phyloP scores from a whole-genome alignment of 352 stramenopile genomes.

The Phytopythium helicoides region DNA sequence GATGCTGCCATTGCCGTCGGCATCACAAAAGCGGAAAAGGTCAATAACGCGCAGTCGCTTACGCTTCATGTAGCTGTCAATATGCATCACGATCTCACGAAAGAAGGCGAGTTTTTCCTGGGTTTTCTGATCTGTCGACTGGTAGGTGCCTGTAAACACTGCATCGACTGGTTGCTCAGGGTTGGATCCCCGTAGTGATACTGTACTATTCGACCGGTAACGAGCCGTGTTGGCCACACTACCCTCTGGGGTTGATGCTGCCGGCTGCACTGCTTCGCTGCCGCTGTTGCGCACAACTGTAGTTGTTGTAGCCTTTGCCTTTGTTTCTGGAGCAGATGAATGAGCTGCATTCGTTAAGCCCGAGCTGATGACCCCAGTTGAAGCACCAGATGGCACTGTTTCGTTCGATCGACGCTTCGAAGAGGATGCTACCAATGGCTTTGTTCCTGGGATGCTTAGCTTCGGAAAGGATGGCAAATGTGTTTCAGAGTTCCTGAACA shows the following conservation, averaged over 20 bases:
- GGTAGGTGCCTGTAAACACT: slow-evolving; percentile 53
- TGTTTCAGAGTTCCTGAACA: slow-evolving; percentile 2
- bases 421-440: slow-evolving; percentile 22
- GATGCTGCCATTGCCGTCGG: slow-evolving; percentile 76
- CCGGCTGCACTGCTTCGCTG: background rate
- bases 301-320: background rate
- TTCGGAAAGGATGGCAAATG: slow-evolving; percentile 49
- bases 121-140: slow-evolving; percentile 61
- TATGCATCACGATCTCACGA: slow-evolving; percentile 72
- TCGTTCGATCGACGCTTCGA: slow-evolving; percentile 24
- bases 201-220: background rate
- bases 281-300: background rate
- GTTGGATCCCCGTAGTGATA: background rate
- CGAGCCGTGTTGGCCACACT: background rate
- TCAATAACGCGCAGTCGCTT: slow-evolving; percentile 84
- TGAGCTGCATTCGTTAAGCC: too few relatives aligned
- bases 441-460: slow-evolving; percentile 49
- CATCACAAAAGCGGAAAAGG: slow-evolving; percentile 83
- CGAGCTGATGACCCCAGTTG: too few relatives aligned
- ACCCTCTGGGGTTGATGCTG: background rate
- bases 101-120: slow-evolving; percentile 72
- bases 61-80: slow-evolving; percentile 83
- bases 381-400: background rate
- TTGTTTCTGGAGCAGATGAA: slow-evolving; percentile 6
- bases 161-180: slow-evolving; percentile 21